Conservation (phyloP, 1,284 basidiomycete species). For the Rhodotorula sp. region DNA sequence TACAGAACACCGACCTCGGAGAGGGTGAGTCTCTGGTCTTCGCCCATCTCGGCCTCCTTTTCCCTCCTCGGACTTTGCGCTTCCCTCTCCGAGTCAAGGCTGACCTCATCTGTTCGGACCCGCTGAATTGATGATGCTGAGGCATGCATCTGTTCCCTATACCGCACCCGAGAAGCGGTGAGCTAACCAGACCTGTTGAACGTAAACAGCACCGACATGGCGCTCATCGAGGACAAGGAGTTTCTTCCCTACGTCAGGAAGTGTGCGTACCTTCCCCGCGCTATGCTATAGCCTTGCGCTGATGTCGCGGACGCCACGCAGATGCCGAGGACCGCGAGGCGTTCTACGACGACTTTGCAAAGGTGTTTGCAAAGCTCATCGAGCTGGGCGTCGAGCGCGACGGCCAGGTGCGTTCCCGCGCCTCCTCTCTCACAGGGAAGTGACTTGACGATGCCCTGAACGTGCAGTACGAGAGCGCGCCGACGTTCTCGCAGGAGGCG, state of each 20-base stretch:
- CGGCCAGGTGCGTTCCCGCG: slow-evolving; percentile 44
- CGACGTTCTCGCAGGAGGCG: slow-evolving; percentile 32
- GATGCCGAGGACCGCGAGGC: slow-evolving; percentile 57
- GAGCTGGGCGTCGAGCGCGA: slow-evolving; percentile 54
- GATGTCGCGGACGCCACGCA: slow-evolving; percentile 42
- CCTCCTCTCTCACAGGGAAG: neutral
- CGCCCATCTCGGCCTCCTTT: too few relatives aligned
- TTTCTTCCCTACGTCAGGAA: slow-evolving; percentile 53
- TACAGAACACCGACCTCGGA: slow-evolving; percentile 48
- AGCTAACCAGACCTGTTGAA: neutral
- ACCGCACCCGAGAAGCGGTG: neutral
- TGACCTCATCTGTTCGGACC: too few relatives aligned
- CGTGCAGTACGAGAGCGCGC: slow-evolving; percentile 40
- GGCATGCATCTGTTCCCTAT: slow-evolving; percentile 49
- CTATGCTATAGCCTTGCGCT: slow-evolving; percentile 20
- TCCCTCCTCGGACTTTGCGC: too few relatives aligned
- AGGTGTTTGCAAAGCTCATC: slow-evolving; percentile 31
- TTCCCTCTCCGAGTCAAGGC: too few relatives aligned
- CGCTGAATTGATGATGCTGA: slow-evolving; percentile 58
- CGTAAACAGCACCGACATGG: slow-evolving; percentile 53
- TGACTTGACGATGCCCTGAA: neutral
- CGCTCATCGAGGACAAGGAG: slow-evolving; percentile 42
- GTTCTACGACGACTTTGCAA: slow-evolving; percentile 58
- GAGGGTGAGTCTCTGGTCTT: slow-evolving; percentile 29
- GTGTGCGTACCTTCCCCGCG: slow-evolving; percentile 48